Conservation (phyloP, 331 rosid species). For the Pyrus hybrid region DNA sequence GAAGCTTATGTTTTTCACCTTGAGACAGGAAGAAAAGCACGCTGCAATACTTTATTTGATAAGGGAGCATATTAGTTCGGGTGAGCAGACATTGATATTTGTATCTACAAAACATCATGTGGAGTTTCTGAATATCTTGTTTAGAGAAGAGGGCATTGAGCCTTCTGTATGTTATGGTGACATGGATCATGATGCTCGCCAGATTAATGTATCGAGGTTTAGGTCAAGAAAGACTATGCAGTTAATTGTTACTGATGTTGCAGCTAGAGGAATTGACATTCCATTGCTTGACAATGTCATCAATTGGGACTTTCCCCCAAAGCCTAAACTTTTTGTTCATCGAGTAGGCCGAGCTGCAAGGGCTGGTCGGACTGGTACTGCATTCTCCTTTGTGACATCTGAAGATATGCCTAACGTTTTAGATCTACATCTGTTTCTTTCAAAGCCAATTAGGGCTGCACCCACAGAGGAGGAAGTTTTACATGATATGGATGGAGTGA, state of each 20-base stretch:
- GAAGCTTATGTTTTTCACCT: constrained; percentile 67
- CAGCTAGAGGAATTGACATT: constrained; percentile 93
- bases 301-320: constrained; percentile 95
- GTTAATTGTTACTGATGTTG: constrained; percentile 88
- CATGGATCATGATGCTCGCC: constrained; percentile 98
- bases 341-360: constrained; percentile 97
- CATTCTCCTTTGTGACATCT: constrained; percentile 77
- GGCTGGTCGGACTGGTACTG: constrained; percentile 90
- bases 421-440: constrained; percentile 91
- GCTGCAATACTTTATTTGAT: constrained; percentile 69
- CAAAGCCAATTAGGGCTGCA: constrained; percentile 73
- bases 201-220: constrained; percentile 71
- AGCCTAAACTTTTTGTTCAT: constrained; percentile 88
- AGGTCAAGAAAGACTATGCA: constrained; percentile 86
- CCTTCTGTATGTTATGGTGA: constrained; percentile 93
- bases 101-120: constrained; percentile 89
- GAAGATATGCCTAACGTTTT: constrained; percentile 85
- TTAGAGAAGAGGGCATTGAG: constrained; percentile 72
- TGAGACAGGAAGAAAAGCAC: constrained; percentile 76
- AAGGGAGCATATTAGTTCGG: constrained; percentile 63
- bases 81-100: constrained; percentile 79
- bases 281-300: constrained; percentile 94
- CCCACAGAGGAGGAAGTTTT: constrained; percentile 85
- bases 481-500: constrained; percentile 57
- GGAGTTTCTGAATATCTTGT: constrained; percentile 69